phyloP scores from a whole-genome alignment of 2,329 filamentous ascomycete genomes.

The Aureobasidium sp. region DNA sequence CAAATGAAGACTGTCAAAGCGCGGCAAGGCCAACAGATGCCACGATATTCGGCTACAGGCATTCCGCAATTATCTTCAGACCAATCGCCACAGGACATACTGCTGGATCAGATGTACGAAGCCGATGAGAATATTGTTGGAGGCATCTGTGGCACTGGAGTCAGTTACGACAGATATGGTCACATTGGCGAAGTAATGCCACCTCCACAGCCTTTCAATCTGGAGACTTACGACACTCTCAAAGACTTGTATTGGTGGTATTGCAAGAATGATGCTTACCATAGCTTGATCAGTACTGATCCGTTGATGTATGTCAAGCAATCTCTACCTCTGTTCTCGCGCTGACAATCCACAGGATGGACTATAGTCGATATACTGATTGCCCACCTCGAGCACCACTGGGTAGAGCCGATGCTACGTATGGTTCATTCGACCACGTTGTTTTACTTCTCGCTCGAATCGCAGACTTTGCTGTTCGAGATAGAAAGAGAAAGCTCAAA shows the following conservation, averaged over 20 bases:
- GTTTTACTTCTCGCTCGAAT: conserved; percentile 74
- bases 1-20: conserved; percentile 50
- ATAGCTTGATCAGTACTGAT: conserved; percentile 82
- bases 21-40: conserved; percentile 20
- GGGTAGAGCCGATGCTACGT: conserved; percentile 69
- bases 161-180: conserved; percentile 54
- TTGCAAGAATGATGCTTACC: conserved; percentile 86
- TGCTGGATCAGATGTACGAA: conserved; percentile 34
- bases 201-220: conserved; percentile 45
- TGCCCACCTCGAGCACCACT: conserved; percentile 79
- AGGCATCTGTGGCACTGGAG: conserved; percentile 48
- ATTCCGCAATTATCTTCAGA: not conserved
- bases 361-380: conserved; percentile 74
- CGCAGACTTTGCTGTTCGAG: conserved; percentile 68
- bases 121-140: conserved; percentile 54
- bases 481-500: conserved; percentile 70
- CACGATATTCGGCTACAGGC: not conserved
- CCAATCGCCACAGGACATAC: conserved; percentile 20
- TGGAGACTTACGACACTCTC: conserved; percentile 72
- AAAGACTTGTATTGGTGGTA: conserved; percentile 96
- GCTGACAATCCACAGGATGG: conserved; percentile 53
- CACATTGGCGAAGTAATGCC: conserved; percentile 30
- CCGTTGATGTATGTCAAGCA: conserved; percentile 64
- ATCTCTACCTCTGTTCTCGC: not conserved
- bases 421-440: conserved; percentile 83